A percentile compares a stretch with the other conserved stretches of the same genome.
Conservation (phyloP, 805 yeast species). For the Komagataella pseudopastoris region DNA sequence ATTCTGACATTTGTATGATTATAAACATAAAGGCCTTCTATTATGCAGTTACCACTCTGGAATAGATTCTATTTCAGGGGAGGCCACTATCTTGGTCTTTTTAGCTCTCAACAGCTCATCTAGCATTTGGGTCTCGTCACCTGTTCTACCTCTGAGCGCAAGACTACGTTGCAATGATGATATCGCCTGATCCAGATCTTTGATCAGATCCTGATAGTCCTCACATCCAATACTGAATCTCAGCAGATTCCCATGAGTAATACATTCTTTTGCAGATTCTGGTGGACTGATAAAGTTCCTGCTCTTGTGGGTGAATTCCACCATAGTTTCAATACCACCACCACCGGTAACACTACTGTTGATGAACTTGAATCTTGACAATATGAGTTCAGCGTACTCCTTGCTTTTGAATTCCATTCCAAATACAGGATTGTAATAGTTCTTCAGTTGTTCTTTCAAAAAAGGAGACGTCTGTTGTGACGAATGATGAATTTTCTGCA, state of each 20-base stretch:
- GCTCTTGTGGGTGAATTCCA: slow-evolving; percentile 26
- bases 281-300: slow-evolving; percentile 10
- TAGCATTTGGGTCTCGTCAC: not conserved
- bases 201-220: slow-evolving; percentile 33
- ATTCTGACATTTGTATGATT: slow-evolving; percentile 3
- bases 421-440: slow-evolving; percentile 32
- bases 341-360: slow-evolving; percentile 33
- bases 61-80: not conserved
- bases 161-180: not conserved
- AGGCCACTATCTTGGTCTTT: not conserved
- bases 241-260: slow-evolving; percentile 15
- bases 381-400: slow-evolving; percentile 23
- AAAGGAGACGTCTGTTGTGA: slow-evolving; percentile 26
- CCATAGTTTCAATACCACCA: slow-evolving; percentile 32
- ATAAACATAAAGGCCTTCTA: not conserved
- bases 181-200: slow-evolving; percentile 27
- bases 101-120: not conserved
- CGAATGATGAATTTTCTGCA: slow-evolving; percentile 23
- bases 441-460: slow-evolving; percentile 26
- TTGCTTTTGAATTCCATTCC: slow-evolving; percentile 23
- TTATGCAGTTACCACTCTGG: not conserved
- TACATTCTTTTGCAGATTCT: not conserved
- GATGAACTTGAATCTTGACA: slow-evolving; percentile 32
- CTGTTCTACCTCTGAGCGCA: not conserved
- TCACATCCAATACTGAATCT: slow-evolving; percentile 43